Conservation (phyloP, 805 yeast genomes). For the Candida yuanshanica region DNA sequence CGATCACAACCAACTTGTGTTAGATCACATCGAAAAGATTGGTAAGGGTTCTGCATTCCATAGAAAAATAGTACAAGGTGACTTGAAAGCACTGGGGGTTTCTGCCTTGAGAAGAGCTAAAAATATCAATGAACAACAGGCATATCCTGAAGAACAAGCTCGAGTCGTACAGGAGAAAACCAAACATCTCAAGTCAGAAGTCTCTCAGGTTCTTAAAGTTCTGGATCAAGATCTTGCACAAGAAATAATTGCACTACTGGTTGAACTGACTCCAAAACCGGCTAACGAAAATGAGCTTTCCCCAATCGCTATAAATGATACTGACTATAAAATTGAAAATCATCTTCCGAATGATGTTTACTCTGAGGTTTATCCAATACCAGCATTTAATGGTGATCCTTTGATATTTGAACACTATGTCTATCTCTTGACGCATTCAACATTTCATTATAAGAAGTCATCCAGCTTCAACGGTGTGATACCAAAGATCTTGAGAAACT, state of each 20-base stretch:
- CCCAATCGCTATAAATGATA: conserved; percentile 9
- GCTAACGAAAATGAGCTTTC: conserved; percentile 10
- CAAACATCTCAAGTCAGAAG: conserved; percentile 1
- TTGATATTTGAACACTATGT: conserved; percentile 27
- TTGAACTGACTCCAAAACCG: conserved; percentile 20
- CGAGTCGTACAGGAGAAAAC: conserved; percentile 1
- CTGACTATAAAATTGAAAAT: background rate
- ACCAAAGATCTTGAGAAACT: conserved; percentile 30
- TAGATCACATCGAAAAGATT: conserved; percentile 14
- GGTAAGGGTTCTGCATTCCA: conserved; percentile 28
- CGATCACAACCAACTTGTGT: conserved; percentile 4
- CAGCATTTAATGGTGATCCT: conserved; percentile 25
- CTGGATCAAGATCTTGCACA: conserved; percentile 16
- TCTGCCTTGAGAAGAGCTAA: conserved; percentile 23
- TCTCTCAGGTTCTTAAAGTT: background rate
- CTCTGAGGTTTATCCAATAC: conserved; percentile 31
- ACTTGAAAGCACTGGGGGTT: conserved; percentile 24
- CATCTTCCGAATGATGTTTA: conserved; percentile 19
- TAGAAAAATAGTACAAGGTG: conserved; percentile 22
- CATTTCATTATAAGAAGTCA: conserved; percentile 30
- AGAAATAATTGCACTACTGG: conserved; percentile 20
- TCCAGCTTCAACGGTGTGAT: conserved; percentile 33
- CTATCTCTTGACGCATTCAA: conserved; percentile 32
- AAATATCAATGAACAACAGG: conserved; percentile 5
- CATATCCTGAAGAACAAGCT: conserved; percentile 17